Evolutionary conservation across 1,139 yeast genomes (phyloP).

Genomic region (Candida gigantensis): DNA sequence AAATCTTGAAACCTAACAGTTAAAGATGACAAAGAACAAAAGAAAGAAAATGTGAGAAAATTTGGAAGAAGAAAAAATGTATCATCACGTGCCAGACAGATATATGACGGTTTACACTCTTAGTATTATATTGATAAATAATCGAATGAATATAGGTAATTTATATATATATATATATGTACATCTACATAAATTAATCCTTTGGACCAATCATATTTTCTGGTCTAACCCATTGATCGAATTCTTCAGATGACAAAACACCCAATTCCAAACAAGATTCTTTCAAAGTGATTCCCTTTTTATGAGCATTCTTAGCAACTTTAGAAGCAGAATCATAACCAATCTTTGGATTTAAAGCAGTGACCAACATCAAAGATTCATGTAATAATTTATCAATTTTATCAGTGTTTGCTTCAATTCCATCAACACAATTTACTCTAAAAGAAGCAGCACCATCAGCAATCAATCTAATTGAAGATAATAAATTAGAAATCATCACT

Average conservation of each 20-base stretch:
- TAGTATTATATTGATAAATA: too few species aligned
- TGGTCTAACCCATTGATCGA: constrained; percentile 96
- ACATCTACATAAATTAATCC: constrained; percentile 23
- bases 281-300: constrained; percentile 94
- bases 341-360: constrained; percentile 97
- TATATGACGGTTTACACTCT: too few species aligned
- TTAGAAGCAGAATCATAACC: constrained; percentile 97
- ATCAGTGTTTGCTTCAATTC: constrained; percentile 84
- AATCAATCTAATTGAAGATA: constrained; percentile 81
- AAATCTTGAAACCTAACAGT: not conserved
- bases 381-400: constrained; percentile 84
- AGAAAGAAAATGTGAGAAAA: not conserved
- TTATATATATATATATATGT: too few species aligned
- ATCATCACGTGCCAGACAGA: not conserved
- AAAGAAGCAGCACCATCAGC: constrained; percentile 90
- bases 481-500: constrained; percentile 85
- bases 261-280: constrained; percentile 91
- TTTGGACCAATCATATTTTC: constrained; percentile 98
- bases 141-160: not conserved
- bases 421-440: constrained; percentile 93
- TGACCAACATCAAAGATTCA: constrained; percentile 96
- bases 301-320: constrained; percentile 98
- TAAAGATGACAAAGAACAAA: not conserved
- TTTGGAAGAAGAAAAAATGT: not conserved
- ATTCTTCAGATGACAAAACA: constrained; percentile 78